Evolutionary conservation across 306 rosid species (phyloP).

Genomic region (Alnus rubra): DNA sequence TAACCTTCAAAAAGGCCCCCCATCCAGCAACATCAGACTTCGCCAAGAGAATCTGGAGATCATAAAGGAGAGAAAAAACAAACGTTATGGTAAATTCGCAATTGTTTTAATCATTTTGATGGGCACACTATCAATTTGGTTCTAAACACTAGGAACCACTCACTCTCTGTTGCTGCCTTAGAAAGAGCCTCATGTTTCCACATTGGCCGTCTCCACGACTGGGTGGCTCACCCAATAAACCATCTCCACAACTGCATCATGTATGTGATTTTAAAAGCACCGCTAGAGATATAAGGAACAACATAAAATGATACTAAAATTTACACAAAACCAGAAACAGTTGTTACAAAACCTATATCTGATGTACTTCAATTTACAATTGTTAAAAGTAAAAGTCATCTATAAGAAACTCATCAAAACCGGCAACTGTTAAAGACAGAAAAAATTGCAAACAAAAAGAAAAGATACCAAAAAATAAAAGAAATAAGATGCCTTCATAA

Average conservation of each 20-base stretch:
- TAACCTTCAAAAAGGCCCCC: constrained; percentile 98
- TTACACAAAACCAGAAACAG: neutral
- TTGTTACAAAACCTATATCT: neutral
- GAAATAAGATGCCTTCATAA: neutral
- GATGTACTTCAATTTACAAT: neutral
- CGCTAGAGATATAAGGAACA: neutral
- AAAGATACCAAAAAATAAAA: neutral
- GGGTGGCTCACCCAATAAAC: constrained; percentile 83
- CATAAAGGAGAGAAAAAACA: constrained; percentile 20
- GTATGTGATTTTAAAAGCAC: constrained; percentile 21
- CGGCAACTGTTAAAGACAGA: neutral
- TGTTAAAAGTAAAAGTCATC: neutral
- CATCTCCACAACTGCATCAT: constrained; percentile 83
- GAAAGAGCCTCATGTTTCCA: constrained; percentile 97
- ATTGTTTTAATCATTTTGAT: constrained; percentile 21
- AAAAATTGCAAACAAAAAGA: neutral
- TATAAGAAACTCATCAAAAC: neutral
- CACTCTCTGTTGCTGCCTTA: constrained; percentile 96
- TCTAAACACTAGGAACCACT: constrained; percentile 32
- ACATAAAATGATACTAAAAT: neutral
- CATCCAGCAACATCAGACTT: constrained; percentile 98
- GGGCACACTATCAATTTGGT: constrained; percentile 14
- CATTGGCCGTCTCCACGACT: constrained; percentile 91
- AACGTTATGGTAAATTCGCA: constrained; percentile 11
- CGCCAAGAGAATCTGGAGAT: constrained; percentile 77